phyloP scores from a whole-genome alignment of 768 basidiomycete species.

The Suillus sp. region DNA sequence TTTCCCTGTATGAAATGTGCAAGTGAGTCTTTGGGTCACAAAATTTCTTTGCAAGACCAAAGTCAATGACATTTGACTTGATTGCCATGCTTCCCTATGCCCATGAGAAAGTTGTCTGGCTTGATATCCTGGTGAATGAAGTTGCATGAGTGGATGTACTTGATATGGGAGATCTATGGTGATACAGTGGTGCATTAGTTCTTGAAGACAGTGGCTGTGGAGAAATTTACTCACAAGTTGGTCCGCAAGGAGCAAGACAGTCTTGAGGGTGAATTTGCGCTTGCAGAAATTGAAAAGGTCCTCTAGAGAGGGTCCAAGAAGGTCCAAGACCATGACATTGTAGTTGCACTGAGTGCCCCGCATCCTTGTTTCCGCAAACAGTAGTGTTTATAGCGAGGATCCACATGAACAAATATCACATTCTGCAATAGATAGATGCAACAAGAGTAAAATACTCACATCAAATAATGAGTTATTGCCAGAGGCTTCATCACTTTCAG shows the following conservation, averaged over 20 bases:
- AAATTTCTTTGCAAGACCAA: constrained; percentile 99
- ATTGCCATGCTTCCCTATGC: constrained; percentile 98
- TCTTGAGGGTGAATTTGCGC: constrained; percentile 97
- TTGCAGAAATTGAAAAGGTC: constrained; percentile 95
- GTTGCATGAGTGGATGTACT: constrained; percentile 99
- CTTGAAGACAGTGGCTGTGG: constrained; percentile 25
- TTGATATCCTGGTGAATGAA: constrained; percentile 99
- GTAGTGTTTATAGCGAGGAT: no score
- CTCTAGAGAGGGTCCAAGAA: constrained; percentile 89
- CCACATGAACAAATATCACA: no score
- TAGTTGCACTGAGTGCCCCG: constrained; percentile 92
- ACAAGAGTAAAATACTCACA: no score
- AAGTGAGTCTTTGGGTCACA: constrained; percentile 99
- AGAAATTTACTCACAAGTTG: constrained; percentile 70
- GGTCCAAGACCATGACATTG: constrained; percentile 99
- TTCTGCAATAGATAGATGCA: no score
- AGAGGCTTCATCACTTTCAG: no score
- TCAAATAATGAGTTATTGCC: no score
- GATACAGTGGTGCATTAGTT: constrained; percentile 42
- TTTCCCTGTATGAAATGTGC: constrained; percentile 99
- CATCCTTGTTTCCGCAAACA: no score
- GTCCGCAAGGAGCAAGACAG: constrained; percentile 93
- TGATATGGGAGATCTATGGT: constrained; percentile 91
- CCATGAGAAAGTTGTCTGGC: constrained; percentile 99
- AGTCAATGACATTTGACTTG: constrained; percentile 99